Base-by-base conservation (phyloP, 768 basidiomycete genomes). In the Cantharellus anzutake region DNA sequence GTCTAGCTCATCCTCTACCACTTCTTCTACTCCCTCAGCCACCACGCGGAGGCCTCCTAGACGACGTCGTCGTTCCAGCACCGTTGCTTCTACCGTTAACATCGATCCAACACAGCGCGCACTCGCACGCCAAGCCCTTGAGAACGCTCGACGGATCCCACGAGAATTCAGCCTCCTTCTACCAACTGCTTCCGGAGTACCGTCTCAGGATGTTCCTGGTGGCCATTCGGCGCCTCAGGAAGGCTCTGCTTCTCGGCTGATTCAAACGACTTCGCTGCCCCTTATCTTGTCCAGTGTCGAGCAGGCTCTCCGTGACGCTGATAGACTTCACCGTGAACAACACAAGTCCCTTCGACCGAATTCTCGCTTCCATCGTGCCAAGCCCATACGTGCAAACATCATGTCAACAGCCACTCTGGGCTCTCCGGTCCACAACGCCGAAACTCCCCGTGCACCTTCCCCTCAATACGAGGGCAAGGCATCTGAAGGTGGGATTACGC, bases 151-250 rank as follows among this genome's bases (percentile, higher is more conserved):
- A 59, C 74, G 76, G 50, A 71, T 80, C 57, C 77, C 80, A 44
- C 76, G 84, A 61, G 76, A 77, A 58, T 88, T 86, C 66, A 72
- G 75, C 4, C 73, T 89, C 4, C 51, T 86, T 80, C 67, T 71
- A 77, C 35, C 83, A 75, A 74, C 40, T 64, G 67, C 20, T 65
- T 68, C 37, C 48, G 48, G 60, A 63, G 53, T 60, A 42, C 20
- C 20, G 20, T 29, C 20, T 29, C 20, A 29, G 20, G 20, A 29
- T 29, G 20, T 29, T 29, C 20, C 20, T 29, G 20, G 20, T 29
- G 20, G 20, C 20, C 20, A 29, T 29, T 29, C 20, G 20, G 20
- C 20, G 20, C 20, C 20, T 29, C 20, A 29, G 20, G 20, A 29
- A 29, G 20, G 20, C 20, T 29, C 20, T 29, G 59, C 68, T 44